These are phyloP conservation scores for carrot (Daucus carota) DNA, from an alignment of 129 eudicot species.

Conservation along the genomic window DH1_v3.0 NC_030386.2:27826001-27826500, in stretches of 20 bases:
- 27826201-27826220: constrained; percentile 46
- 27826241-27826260: constrained; percentile 37
- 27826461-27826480: constrained; percentile 11
- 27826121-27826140: constrained; percentile 27
- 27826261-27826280: constrained; percentile 22
- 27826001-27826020: constrained; percentile 31
- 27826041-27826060: constrained; percentile 23
- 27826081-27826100: constrained; percentile 40
- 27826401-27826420: constrained; percentile 43
- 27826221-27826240: constrained; percentile 23
- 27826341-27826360: constrained; percentile 39
- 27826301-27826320: constrained; percentile 31
- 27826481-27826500: constrained; percentile 26
- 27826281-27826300: constrained; percentile 30
- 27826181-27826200: constrained; percentile 38
- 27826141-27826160: constrained; percentile 36
- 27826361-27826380: constrained; percentile 16
- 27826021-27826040: constrained; percentile 20
- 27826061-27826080: constrained; percentile 30
- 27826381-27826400: constrained; percentile 31
- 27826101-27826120: constrained; percentile 38
- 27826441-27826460: constrained; percentile 34
- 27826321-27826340: constrained; percentile 34
- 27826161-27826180: constrained; percentile 25
- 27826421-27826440: constrained; percentile 34